Evolutionary conservation across 2,329 filamentous ascomycete species (phyloP), one percentile per base, ranked within the genome.

Genomic region (Calonectria fujianensis): DNA sequence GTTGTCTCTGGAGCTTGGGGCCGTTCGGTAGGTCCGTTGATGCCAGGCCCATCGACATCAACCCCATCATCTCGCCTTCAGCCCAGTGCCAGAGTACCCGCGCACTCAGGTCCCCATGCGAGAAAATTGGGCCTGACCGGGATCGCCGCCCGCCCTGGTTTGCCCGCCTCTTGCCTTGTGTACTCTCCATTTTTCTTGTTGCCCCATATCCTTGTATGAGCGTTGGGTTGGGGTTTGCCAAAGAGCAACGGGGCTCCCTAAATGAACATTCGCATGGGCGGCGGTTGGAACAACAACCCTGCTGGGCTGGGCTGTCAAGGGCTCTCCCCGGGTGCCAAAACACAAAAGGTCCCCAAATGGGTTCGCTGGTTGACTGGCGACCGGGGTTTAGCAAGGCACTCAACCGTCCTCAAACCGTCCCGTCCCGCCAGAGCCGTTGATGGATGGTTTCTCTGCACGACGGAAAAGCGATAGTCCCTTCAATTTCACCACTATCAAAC

Each of bases 81-180:
- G 57, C 57, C 57, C 57, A 63, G 37, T 37, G 57, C 35, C 57
- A 63, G 27, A 29, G 57, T 41, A 63, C 37, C 57, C 57, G 37
- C 35, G 24, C 50, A 45, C 51, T 68, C 69, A 63, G 45, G 69
- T 69, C 75, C 74, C 74, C 69, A 37, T 48, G 69, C 71, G 69
- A 67, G 72, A 73, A 77, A 57, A 69, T 61, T 78, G 31, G 79
- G 52, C 76, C 75, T 72, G 76, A 76, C 79, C 74, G 78, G 79
- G 79, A 79, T 76, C 27, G 39, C 61, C 37, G 59, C 59, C 37
- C 41, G 57, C 35, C 35, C 39, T 48, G 16, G 41, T 57, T 61
- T 66, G 72, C 59, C 66, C 20, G 20, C 14, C 32, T 54, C 35
- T 48, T 24, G 66, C 31, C 31, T 48, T 59, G 18, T 35, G 24